These are phyloP conservation scores for Pulveroboletus sp. DNA, from an alignment of 768 basidiomycete species.

Conservation along the genomic window DNA sequence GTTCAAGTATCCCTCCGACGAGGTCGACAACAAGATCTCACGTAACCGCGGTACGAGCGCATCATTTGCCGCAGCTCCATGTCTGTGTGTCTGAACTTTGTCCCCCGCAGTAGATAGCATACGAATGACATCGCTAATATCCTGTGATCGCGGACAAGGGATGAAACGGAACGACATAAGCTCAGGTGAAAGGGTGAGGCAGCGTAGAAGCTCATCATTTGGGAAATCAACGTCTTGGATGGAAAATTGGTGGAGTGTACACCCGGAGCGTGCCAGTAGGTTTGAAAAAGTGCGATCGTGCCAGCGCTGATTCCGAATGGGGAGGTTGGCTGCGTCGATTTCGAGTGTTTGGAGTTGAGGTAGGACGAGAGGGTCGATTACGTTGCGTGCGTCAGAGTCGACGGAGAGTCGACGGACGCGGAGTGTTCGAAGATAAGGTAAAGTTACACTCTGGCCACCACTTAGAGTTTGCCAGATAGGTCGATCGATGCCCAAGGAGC, in stretches of 20 bases:
- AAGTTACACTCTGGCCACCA: neutral
- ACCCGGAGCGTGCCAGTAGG: conserved; percentile 16
- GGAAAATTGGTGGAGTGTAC: conserved; percentile 10
- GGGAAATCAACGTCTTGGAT: conserved; percentile 15
- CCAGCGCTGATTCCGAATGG: conserved; percentile 1
- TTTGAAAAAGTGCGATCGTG: conserved; percentile 10
- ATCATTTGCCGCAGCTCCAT: neutral
- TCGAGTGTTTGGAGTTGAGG: conserved; percentile 18
- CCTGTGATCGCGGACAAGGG: conserved; percentile 15
- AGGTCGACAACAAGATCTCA: conserved; percentile 15
- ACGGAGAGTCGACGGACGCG: conserved; percentile 12
- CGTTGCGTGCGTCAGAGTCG: neutral
- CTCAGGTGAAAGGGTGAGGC: conserved; percentile 12
- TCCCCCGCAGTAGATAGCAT: neutral
- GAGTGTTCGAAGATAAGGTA: conserved; percentile 13
- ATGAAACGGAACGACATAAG: conserved; percentile 13
- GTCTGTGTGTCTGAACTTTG: too few species aligned
- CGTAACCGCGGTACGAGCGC: conserved; percentile 8
- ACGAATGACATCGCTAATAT: conserved; percentile 6
- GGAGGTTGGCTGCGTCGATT: conserved; percentile 7
- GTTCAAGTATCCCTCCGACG: conserved; percentile 6
- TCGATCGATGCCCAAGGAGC: conserved; percentile 15
- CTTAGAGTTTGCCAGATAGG: neutral
- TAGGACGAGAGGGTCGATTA: conserved; percentile 12
- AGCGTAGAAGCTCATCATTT: conserved; percentile 15